These are phyloP conservation scores for Kodamaea hsintzibuensis DNA, from an alignment of 805 yeast species.

Conservation along the genomic window DNA sequence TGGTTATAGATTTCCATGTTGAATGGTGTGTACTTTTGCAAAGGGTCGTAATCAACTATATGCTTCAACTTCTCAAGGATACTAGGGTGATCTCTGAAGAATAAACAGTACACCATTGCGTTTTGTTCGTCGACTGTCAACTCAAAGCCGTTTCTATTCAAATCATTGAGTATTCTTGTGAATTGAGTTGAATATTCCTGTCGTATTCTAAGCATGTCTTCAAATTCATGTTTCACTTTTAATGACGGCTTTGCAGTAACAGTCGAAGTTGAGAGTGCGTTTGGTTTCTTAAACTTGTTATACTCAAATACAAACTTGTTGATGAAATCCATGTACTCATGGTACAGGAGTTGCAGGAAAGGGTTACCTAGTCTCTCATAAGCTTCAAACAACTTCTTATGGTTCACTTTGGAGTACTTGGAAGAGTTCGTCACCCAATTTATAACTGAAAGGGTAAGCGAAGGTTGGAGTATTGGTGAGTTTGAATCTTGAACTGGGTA, in stretches of 20 bases:
- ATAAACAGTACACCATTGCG: slow-evolving; percentile 27
- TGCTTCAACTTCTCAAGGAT: slow-evolving; percentile 18
- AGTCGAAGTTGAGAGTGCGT: slow-evolving; percentile 16
- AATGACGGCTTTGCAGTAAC: slow-evolving; percentile 1
- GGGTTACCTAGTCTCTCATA: slow-evolving; percentile 19
- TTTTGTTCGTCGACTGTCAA: slow-evolving; percentile 32
- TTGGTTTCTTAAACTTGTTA: slow-evolving; percentile 30
- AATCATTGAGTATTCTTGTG: slow-evolving; percentile 28
- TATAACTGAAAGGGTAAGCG: neutral
- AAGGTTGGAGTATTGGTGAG: slow-evolving; percentile 2
- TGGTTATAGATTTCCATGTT: slow-evolving; percentile 21
- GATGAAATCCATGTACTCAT: slow-evolving; percentile 31
- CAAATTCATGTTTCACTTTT: slow-evolving; percentile 13
- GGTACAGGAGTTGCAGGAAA: slow-evolving; percentile 26
- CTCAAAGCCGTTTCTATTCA: slow-evolving; percentile 26
- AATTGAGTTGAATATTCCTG: slow-evolving; percentile 21
- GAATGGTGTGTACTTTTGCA: slow-evolving; percentile 15
- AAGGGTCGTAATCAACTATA: neutral
- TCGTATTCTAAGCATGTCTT: slow-evolving; percentile 21
- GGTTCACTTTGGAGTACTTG: slow-evolving; percentile 25
- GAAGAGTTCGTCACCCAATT: slow-evolving; percentile 7
- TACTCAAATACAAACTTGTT: slow-evolving; percentile 19
- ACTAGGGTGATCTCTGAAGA: slow-evolving; percentile 29
- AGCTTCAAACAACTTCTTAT: slow-evolving; percentile 22
- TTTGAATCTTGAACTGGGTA: slow-evolving; percentile 17